These are phyloP conservation scores for Stipa capillata DNA, from an alignment of 176 grass and related monocot genomes.

Conservation along the genomic window DNA sequence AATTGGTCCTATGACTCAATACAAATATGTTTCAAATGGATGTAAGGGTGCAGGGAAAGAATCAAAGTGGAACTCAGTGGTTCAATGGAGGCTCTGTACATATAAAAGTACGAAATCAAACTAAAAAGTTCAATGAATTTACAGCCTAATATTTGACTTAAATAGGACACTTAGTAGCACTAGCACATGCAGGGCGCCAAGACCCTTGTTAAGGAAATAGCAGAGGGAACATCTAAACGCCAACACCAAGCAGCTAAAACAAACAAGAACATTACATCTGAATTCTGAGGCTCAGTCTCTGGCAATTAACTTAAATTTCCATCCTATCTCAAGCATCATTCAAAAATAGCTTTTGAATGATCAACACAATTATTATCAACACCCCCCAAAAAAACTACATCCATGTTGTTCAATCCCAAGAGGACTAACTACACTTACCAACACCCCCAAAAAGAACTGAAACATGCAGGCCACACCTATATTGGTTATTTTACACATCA, in stretches of 20 bases:
- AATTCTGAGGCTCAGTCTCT: neutral
- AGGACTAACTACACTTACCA: neutral
- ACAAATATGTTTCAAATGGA: neutral
- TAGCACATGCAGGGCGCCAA: neutral
- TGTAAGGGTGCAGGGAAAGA: neutral
- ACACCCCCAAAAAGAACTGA: neutral
- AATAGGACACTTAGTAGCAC: neutral
- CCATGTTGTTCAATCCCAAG: neutral
- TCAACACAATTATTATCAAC: neutral
- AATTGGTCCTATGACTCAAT: neutral
- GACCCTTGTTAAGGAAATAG: neutral
- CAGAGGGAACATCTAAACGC: neutral
- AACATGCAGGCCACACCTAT: neutral
- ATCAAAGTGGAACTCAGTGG: neutral
- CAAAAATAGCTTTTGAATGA: neutral
- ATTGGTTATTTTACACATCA: neutral
- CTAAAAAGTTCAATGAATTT: neutral
- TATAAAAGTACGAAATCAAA: neutral
- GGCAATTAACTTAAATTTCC: neutral
- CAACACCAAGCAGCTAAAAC: neutral
- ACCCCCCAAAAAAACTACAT: neutral
- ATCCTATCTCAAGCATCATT: neutral
- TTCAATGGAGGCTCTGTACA: neutral
- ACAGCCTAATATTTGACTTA: neutral
- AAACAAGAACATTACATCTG: neutral